Percentiles rank a stretch among this genome's conserved stretches.
These are phyloP conservation scores for Mycena vulgaris DNA, from an alignment of 768 basidiomycete species.

Conservation along the genomic window DNA sequence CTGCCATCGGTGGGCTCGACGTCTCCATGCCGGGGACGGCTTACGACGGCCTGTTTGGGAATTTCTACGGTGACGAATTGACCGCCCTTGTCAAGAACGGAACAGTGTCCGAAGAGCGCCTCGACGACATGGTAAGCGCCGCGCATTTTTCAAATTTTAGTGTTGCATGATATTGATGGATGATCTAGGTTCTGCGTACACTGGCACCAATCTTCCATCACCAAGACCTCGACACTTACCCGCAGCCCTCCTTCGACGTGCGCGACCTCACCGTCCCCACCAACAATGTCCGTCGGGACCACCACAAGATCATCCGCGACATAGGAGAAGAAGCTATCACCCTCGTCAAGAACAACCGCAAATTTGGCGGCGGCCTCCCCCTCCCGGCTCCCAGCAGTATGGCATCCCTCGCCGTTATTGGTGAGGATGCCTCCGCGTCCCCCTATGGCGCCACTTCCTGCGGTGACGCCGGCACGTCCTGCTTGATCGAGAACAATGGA, in stretches of 20 bases:
- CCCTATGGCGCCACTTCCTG: conserved; percentile 28
- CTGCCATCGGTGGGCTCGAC: conserved; percentile 23
- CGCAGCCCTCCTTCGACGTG: conserved; percentile 23
- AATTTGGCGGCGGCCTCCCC: conserved; percentile 17
- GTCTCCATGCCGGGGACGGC: conserved; percentile 26
- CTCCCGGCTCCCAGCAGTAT: conserved; percentile 8
- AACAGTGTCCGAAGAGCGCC: conserved; percentile 19
- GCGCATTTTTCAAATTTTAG: background rate
- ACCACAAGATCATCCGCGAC: conserved; percentile 22
- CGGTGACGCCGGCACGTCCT: conserved; percentile 8
- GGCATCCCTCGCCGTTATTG: conserved; percentile 25
- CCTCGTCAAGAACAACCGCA: conserved; percentile 29
- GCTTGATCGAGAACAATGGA: conserved; percentile 25
- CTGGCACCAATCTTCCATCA: conserved; percentile 26
- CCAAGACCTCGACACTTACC: conserved; percentile 26
- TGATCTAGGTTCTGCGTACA: conserved; percentile 13
- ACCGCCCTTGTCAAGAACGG: conserved; percentile 22
- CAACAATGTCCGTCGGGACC: conserved; percentile 29
- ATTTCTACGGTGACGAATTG: conserved; percentile 25
- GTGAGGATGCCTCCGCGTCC: conserved; percentile 23
- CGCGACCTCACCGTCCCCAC: conserved; percentile 25
- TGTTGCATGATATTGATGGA: background rate
- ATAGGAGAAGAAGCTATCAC: conserved; percentile 27
- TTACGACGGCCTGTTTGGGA: conserved; percentile 15
- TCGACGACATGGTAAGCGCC: conserved; percentile 23